Evolutionary conservation across 495 filamentous ascomycete genomes (phyloP).

Genomic region (Hypoxylon trugodes): DNA sequence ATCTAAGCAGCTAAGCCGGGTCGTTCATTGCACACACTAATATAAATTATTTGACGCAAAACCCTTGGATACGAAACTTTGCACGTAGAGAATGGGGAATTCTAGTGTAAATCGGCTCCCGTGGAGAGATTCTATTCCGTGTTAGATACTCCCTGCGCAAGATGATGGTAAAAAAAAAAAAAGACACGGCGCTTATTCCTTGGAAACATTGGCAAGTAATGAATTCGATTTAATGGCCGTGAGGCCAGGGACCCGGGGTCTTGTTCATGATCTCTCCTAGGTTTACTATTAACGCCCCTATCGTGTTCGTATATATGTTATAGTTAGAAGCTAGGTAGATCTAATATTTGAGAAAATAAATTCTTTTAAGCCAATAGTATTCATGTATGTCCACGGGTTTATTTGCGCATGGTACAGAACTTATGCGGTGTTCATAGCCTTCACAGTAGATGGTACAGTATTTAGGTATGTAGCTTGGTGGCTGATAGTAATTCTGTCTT

Average conservation of each 20-base stretch:
- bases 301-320: neutral
- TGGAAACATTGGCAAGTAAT: slow-evolving; percentile 28
- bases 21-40: slow-evolving; percentile 38
- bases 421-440: slow-evolving; percentile 9
- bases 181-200: slow-evolving; percentile 22
- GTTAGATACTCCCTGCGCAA: slow-evolving; percentile 15
- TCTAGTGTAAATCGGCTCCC: slow-evolving; percentile 9
- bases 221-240: slow-evolving; percentile 3
- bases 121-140: slow-evolving; percentile 29
- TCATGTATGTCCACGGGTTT: slow-evolving; percentile 12
- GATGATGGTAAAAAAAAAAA: slow-evolving; percentile 2
- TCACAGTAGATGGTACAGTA: neutral
- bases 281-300: slow-evolving; percentile 16
- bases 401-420: slow-evolving; percentile 15
- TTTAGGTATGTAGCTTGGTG: neutral
- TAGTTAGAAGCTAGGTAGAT: neutral
- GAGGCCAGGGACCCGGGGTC: slow-evolving; percentile 13
- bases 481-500: slow-evolving; percentile 2
- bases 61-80: slow-evolving; percentile 42
- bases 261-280: neutral
- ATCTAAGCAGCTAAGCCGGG: slow-evolving; percentile 31
- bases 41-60: slow-evolving; percentile 40
- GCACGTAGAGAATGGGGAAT: slow-evolving; percentile 26
- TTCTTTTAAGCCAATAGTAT: slow-evolving; percentile 13
- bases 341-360: neutral